These are phyloP conservation scores for Sporothrix schenckii DNA, from an alignment of 2,329 filamentous ascomycete genomes.

Conservation along the genomic window DNA sequence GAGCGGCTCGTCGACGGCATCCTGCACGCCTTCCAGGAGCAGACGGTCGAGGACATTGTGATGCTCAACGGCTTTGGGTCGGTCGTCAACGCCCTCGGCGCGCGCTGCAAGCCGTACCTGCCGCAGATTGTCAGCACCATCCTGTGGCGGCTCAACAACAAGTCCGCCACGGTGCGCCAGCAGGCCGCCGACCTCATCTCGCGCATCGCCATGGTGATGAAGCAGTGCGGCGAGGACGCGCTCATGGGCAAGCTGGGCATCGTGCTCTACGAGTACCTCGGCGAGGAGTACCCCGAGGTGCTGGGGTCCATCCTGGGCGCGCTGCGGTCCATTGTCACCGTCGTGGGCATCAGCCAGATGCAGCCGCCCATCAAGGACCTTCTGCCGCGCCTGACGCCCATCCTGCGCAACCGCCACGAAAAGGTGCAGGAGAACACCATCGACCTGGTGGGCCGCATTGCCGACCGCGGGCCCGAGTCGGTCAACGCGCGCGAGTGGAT, in stretches of 20 bases:
- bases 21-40: conserved; percentile 94
- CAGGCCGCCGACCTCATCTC: conserved; percentile 96
- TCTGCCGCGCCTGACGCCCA: conserved; percentile 92
- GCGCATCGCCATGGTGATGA: conserved; percentile 97
- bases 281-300: conserved; percentile 97
- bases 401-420: conserved; percentile 95
- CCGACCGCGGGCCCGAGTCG: conserved; percentile 92
- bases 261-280: conserved; percentile 95
- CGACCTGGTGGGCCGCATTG: conserved; percentile 95
- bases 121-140: conserved; percentile 97
- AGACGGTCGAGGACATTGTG: conserved; percentile 92
- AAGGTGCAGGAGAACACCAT: conserved; percentile 99
- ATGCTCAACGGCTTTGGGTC: conserved; percentile 98
- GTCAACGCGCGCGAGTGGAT: conserved; percentile 99
- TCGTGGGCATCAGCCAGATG: conserved; percentile 97
- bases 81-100: conserved; percentile 91
- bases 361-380: conserved; percentile 97
- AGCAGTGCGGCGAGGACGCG: conserved; percentile 94
- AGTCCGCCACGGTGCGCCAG: conserved; percentile 92
- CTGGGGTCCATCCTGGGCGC: conserved; percentile 95
- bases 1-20: conserved; percentile 95
- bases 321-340: conserved; percentile 92
- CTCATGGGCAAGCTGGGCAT: conserved; percentile 94
- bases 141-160: conserved; percentile 96
- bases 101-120: conserved; percentile 92